Evolutionary conservation across 2,329 filamentous ascomycete species (phyloP), one percentile per base, ranked within the genome.

Genomic region (Talaromyces sp.): DNA sequence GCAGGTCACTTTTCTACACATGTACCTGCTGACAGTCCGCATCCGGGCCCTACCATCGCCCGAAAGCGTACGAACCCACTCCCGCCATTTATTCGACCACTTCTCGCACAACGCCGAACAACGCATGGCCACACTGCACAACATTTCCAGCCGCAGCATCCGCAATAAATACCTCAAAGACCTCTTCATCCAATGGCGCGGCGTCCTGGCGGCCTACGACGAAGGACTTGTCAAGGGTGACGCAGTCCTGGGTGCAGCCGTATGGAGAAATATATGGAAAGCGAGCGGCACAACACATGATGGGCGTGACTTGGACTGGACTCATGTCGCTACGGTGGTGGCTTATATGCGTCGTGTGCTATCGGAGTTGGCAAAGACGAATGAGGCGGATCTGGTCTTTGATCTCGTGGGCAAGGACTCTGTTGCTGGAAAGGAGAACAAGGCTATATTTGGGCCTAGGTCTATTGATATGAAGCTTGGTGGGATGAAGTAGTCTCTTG

Each of bases 241-340:
- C 72, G 79, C 79, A 8, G 77, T 82, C 61, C 74, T 83, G 54
- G 78, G 76, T 4, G 80, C 90, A 49, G 95, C 95, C 8, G 83
- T 99, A 58, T 99, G 95, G 95, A 86, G 95, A 73, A 98, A 98
- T 78, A 75, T 99, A 64, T 96, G 92, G 83, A 93, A 94, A 80
- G 92, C 87, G 25, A 82, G 81, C 54, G 82, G 86, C 66, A 74
- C 71, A n/a, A 72, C 70, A 5, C 70, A 74, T 1, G 72, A 76
- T 59, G 76, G 74, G 1, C 65, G 73, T 25, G 83, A 89, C 64
- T 82, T 89, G 19, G 86, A 91, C 76, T 82, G 88, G 71, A 80
- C 80, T 58, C 83, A 84, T 70, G 73, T 91, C 64, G 88, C 87
- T 4, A 77, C 81, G 67, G 85, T 91, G 62, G 86, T 89, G 27